Percentiles rank a stretch among this genome's conserved stretches.
These are phyloP conservation scores for Cercospora sp. DNA, from an alignment of 2,329 filamentous ascomycete species.

Conservation along the genomic window DNA sequence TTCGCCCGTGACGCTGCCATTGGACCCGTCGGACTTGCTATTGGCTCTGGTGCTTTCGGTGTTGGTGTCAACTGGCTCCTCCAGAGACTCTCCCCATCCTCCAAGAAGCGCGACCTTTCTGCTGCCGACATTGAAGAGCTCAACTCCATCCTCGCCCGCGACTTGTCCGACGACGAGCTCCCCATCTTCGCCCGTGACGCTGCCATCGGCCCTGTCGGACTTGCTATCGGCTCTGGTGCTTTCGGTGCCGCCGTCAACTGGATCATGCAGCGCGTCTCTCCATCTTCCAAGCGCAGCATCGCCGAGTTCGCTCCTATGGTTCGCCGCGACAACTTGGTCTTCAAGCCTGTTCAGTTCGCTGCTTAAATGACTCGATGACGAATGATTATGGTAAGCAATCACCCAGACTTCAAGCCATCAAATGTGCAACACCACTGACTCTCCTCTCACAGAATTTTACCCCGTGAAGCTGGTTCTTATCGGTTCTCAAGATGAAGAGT, in stretches of 20 bases:
- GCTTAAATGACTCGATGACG: neutral
- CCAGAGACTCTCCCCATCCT: too few relatives aligned
- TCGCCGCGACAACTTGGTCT: neutral
- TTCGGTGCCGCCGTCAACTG: neutral
- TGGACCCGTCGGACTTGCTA: too few relatives aligned
- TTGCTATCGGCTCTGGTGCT: neutral
- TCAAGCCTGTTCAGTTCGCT: neutral
- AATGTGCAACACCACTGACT: neutral
- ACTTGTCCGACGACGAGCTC: neutral
- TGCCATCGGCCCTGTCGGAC: neutral
- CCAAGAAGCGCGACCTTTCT: neutral
- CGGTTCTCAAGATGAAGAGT: neutral
- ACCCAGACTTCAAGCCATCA: too few relatives aligned
- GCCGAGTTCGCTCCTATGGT: neutral
- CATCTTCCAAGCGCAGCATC: neutral
- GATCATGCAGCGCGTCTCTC: neutral
- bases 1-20: neutral
- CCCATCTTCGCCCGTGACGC: neutral
- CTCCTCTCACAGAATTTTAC: neutral
- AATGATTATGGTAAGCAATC: neutral
- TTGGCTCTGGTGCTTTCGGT: too few relatives aligned
- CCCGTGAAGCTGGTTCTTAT: neutral
- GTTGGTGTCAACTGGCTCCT: too few relatives aligned
- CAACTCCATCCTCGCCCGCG: neutral
- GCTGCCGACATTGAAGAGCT: neutral